Conservation (phyloP, 2,329 filamentous ascomycete genomes). For the Botrytis squamosa region DNA sequence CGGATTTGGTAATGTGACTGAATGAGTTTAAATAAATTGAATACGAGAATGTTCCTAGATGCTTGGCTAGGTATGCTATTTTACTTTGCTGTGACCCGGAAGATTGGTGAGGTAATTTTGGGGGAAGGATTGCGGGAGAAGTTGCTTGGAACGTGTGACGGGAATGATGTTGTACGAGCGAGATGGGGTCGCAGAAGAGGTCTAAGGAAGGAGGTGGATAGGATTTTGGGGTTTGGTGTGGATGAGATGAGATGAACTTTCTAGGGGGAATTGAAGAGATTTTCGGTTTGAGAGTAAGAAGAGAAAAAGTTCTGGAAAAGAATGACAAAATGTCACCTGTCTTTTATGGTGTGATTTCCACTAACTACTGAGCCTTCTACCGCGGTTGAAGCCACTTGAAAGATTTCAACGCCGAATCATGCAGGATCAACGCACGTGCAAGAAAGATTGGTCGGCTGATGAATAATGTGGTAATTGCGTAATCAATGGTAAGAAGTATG, state of each 20-base stretch:
- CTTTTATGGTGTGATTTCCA: conserved; percentile 1
- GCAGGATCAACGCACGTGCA: conserved; percentile 16
- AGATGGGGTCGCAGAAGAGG: conserved; percentile 14
- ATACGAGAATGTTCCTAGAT: conserved; percentile 4
- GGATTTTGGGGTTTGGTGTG: background rate
- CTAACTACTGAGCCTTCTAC: background rate
- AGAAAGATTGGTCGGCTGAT: background rate
- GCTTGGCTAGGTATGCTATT: background rate
- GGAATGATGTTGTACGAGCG: conserved; percentile 7
- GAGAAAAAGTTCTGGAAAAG: background rate
- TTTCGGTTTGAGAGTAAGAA: background rate
- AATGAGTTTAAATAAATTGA: conserved; percentile 8
- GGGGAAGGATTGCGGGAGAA: background rate
- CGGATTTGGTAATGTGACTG: conserved; percentile 17
- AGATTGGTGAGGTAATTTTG: background rate
- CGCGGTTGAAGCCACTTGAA: background rate
- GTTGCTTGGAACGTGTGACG: conserved; percentile 10
- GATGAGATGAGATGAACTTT: background rate
- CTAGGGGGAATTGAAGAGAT: background rate
- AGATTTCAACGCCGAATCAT: background rate
- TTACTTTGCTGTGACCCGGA: background rate
- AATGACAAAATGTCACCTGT: background rate
- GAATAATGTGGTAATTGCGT: background rate
- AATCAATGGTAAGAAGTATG: background rate
- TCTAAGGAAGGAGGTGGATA: background rate